Percentiles rank a stretch among this genome's conserved stretches.
Evolutionary conservation across 495 filamentous ascomycete genomes (phyloP).

Genomic region (Aspergillus panamensis): DNA sequence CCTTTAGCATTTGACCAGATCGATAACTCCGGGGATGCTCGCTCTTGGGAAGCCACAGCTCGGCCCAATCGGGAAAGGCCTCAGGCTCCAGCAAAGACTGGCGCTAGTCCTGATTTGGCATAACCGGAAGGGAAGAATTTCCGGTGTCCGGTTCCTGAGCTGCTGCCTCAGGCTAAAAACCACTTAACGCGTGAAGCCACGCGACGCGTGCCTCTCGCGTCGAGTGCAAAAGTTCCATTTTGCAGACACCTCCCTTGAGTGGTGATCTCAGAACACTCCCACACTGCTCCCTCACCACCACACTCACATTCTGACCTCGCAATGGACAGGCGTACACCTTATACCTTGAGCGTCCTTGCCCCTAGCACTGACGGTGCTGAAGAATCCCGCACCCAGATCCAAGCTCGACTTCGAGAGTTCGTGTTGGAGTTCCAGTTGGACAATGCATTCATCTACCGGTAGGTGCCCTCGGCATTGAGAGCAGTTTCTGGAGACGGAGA

Average conservation of each 20-base stretch:
- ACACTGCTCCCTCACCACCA: constrained; percentile 22
- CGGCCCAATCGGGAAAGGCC: constrained; percentile 36
- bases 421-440: constrained; percentile 93
- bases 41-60: constrained; percentile 26
- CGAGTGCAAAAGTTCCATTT: constrained; percentile 30
- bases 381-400: constrained; percentile 54
- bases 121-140: constrained; percentile 6
- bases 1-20: constrained; percentile 10
- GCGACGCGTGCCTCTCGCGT: constrained; percentile 36
- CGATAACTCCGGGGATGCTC: constrained; percentile 11
- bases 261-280: constrained; percentile 14
- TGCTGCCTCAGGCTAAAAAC: constrained; percentile 32
- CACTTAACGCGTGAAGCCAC: constrained; percentile 45
- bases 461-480: constrained; percentile 16
- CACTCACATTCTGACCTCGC: constrained; percentile 25
- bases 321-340: constrained; percentile 89
- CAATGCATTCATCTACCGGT: constrained; percentile 96
- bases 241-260: constrained; percentile 14
- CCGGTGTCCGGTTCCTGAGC: constrained; percentile 3
- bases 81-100: constrained; percentile 13
- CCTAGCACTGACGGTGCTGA: constrained; percentile 59
- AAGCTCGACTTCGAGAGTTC: constrained; percentile 64
- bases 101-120: constrained; percentile 8
- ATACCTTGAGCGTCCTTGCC: constrained; percentile 75
- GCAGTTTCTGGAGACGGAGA: constrained; percentile 12